These are phyloP conservation scores for Jamesozyma hellenica DNA, from an alignment of 805 yeast species.

Conservation along the genomic window DNA sequence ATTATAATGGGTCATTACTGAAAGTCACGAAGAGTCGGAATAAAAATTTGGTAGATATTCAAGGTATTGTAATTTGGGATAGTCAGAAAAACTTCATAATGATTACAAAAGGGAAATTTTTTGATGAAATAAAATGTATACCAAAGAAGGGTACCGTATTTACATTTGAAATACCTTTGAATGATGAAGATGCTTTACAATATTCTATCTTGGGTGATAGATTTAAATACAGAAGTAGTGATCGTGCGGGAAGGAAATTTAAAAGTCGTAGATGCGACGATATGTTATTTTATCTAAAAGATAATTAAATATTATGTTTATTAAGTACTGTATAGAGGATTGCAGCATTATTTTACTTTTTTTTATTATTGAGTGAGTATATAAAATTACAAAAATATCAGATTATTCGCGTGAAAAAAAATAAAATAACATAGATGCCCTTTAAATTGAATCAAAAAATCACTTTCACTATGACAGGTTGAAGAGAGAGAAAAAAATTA, in stretches of 20 bases:
- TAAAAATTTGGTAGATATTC: constrained; percentile 44
- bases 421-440: too few species aligned
- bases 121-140: constrained; percentile 59
- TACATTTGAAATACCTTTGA: constrained; percentile 37
- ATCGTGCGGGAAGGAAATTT: constrained; percentile 76
- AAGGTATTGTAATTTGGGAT: constrained; percentile 80
- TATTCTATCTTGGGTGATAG: constrained; percentile 74
- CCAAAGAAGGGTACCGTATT: constrained; percentile 63
- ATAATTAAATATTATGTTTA: neutral
- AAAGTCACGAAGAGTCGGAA: constrained; percentile 51
- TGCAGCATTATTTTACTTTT: too few species aligned
- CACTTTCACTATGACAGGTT: too few species aligned
- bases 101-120: constrained; percentile 29
- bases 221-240: constrained; percentile 62
- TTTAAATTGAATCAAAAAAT: too few species aligned
- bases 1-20: constrained; percentile 66
- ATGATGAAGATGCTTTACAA: constrained; percentile 34
- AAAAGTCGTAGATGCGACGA: constrained; percentile 69
- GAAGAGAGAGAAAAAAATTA: too few species aligned
- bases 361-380: too few species aligned
- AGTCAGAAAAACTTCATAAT: constrained; percentile 62
- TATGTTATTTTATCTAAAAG: constrained; percentile 26
- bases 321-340: too few species aligned
- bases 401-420: too few species aligned
- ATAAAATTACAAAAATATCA: too few species aligned